Conservation (phyloP, 352 stramenopile species). For the Pythium grandisporangium region DNA sequence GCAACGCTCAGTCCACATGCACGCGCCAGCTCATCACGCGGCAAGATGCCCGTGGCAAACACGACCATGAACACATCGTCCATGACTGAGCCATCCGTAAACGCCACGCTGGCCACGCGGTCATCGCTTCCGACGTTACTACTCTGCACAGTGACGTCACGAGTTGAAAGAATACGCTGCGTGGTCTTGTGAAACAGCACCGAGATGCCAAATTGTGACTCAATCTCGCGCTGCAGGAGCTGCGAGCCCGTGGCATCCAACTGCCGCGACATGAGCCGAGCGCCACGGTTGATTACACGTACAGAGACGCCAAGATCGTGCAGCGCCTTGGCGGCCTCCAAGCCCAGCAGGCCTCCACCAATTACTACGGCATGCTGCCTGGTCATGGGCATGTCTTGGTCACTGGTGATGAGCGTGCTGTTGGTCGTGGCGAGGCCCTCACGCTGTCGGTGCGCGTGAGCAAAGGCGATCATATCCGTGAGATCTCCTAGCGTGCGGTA, state of each 20-base stretch:
- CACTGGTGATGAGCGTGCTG: too few species aligned
- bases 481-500: constrained; percentile 92
- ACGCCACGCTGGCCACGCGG: constrained; percentile 58
- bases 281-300: constrained; percentile 89
- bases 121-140: too few species aligned
- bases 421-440: too few species aligned
- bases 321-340: constrained; percentile 85
- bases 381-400: constrained; percentile 5
- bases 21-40: constrained; percentile 82
- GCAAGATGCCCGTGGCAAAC: constrained; percentile 87
- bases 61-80: constrained; percentile 90
- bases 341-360: constrained; percentile 77
- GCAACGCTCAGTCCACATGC: constrained; percentile 55
- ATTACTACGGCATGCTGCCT: constrained; percentile 40
- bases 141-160: too few species aligned
- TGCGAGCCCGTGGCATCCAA: constrained; percentile 88
- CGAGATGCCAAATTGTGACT: constrained; percentile 69
- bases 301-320: constrained; percentile 84
- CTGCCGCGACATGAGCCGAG: constrained; percentile 89
- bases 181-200: constrained; percentile 87
- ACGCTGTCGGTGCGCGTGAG: constrained; percentile 34
- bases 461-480: constrained; percentile 79
- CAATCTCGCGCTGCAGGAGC: constrained; percentile 86
- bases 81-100: constrained; percentile 70
- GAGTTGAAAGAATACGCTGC: constrained; percentile 26